phyloP scores from a whole-genome alignment of 1,284 basidiomycete species.

The Tilletia caries region DNA sequence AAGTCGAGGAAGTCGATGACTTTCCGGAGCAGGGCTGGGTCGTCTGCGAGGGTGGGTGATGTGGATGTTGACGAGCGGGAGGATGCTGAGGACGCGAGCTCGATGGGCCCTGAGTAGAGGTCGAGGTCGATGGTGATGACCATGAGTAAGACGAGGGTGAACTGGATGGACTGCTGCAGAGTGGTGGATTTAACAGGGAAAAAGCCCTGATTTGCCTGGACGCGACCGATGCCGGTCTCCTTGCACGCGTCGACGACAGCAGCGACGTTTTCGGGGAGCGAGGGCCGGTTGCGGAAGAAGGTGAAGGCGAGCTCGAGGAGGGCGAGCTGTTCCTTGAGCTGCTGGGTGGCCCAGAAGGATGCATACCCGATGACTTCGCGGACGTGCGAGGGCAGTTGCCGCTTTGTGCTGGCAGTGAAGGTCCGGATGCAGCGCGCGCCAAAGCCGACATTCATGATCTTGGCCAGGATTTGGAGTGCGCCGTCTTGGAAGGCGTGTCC shows the following conservation, averaged over 20 bases:
- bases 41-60: conserved; percentile 68
- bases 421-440: conserved; percentile 6
- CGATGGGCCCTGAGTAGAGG: conserved; percentile 53
- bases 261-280: conserved; percentile 30
- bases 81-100: conserved; percentile 63
- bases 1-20: conserved; percentile 75
- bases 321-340: conserved; percentile 66
- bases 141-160: conserved; percentile 1
- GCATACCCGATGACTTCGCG: conserved; percentile 1
- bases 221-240: not conserved
- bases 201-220: not conserved
- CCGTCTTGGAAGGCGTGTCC: not conserved
- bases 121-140: not conserved
- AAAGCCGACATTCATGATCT: not conserved
- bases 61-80: conserved; percentile 67
- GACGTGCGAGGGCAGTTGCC: not conserved
- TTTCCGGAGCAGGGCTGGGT: conserved; percentile 65
- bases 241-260: not conserved
- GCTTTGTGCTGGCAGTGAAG: not conserved
- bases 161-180: not conserved
- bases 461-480: not conserved
- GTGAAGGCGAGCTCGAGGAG: conserved; percentile 79
- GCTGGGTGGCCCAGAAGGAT: conserved; percentile 3
- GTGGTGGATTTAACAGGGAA: not conserved
- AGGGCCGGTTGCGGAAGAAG: conserved; percentile 73